phyloP scores from a whole-genome alignment of 108 stramenopile species.

The Nitzschia sp. region DNA sequence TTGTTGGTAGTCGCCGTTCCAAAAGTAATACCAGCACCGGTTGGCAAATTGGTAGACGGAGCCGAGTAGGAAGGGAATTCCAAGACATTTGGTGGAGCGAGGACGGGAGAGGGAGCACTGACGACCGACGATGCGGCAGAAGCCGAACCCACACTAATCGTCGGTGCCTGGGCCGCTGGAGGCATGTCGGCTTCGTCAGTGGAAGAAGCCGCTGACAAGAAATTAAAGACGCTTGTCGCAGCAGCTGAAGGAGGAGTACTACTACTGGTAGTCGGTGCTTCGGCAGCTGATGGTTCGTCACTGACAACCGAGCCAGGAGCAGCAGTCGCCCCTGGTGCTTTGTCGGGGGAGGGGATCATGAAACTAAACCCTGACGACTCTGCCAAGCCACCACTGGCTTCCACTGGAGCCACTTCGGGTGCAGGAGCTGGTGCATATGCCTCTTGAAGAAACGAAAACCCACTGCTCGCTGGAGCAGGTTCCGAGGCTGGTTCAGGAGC shows the following conservation, averaged over 20 bases:
- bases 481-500: constrained; percentile 12
- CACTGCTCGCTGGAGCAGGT: constrained; percentile 27
- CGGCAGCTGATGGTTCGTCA: constrained; percentile 7
- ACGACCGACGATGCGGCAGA: constrained; percentile 1
- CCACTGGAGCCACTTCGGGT: constrained; percentile 11
- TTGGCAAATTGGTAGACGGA: constrained; percentile 8
- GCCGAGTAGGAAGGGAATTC: not conserved
- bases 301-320: constrained; percentile 4
- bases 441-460: constrained; percentile 50
- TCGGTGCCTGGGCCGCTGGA: constrained; percentile 5
- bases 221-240: constrained; percentile 16
- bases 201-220: constrained; percentile 9
- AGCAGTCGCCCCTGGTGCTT: constrained; percentile 6
- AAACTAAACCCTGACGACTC: constrained; percentile 49
- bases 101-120: not conserved
- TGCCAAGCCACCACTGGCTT: constrained; percentile 12
- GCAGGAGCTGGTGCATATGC: constrained; percentile 7
- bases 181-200: constrained; percentile 1
- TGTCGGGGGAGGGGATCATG: constrained; percentile 24
- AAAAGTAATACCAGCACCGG: constrained; percentile 43
- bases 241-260: constrained; percentile 5
- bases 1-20: constrained; percentile 20
- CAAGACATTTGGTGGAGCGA: not conserved
- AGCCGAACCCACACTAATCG: not conserved
- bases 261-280: constrained; percentile 5